Evolutionary conservation across 805 yeast genomes (phyloP), one percentile per base, ranked within the genome.

Genomic region (Sugiyamaella qingdaonensis): DNA sequence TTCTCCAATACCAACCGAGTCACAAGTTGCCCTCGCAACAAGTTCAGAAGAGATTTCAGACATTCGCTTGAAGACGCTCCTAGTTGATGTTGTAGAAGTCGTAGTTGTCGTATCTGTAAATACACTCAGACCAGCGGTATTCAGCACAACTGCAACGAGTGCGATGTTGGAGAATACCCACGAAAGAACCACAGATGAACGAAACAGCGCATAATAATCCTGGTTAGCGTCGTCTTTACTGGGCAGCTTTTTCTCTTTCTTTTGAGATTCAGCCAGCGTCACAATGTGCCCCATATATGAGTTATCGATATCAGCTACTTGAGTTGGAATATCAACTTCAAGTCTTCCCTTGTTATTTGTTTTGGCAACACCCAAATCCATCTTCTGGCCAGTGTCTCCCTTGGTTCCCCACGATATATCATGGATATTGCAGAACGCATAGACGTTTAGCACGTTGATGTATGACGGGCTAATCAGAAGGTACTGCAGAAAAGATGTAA

Each of bases 331-430:
- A 36, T 60, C 61, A 8, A 61, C 59, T 10, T 66, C 69, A 32
- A 70, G 63, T 55, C 82, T 82, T 60, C 86, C 89, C 52, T 78
- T 82, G 50, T 75, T 78, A 37, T 78, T 76, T 2, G 88, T 77
- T 62, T 85, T 87, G 21, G 96, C 97, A 44, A 85, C 82, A 55
- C 97, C 98, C 62, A 94, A 76, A 68, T 79, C 95, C 71, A 74
- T 80, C 65, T 74, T 81, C 66, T 45, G 81, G 14, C 63, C 78
- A 10, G 81, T 82, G 48, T 84, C 88, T 46, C 96, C 96, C 68
- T 91, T 88, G 2, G 96, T 92, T 67, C 98, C 98, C 98, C 98
- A 92, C 5, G 97, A 87, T 46, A 92, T 84, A 73, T 92, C 99
- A 68, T 92, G 96, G 56, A 92, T 85, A 70, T 92, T 92, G 74